Percentiles rank a stretch among this genome's conserved stretches.
These are phyloP conservation scores for Pyronema omphalodes DNA, from an alignment of 495 filamentous ascomycete genomes.

Conservation along the genomic window DNA sequence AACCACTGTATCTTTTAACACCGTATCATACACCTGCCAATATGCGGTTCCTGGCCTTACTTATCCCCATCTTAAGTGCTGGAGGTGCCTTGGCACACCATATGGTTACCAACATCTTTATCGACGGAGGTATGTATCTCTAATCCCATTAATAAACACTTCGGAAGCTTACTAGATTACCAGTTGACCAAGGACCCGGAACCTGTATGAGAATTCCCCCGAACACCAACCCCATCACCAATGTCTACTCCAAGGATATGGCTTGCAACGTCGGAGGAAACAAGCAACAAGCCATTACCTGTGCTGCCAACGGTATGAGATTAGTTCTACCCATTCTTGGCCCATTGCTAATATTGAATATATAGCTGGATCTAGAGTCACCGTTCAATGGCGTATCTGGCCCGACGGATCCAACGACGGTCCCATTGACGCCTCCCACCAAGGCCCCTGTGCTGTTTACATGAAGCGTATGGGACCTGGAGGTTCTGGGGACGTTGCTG, in stretches of 20 bases:
- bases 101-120: slow-evolving; percentile 44
- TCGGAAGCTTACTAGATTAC: too few species aligned
- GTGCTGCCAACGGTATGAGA: slow-evolving; percentile 9
- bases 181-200: slow-evolving; percentile 44
- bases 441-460: slow-evolving; percentile 55
- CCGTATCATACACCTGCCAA: too few species aligned
- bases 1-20: too few species aligned
- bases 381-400: slow-evolving; percentile 43
- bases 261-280: slow-evolving; percentile 35
- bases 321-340: neutral
- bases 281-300: slow-evolving; percentile 5
- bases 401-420: slow-evolving; percentile 37
- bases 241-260: slow-evolving; percentile 41
- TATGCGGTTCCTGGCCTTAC: too few species aligned
- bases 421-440: slow-evolving; percentile 42
- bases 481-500: neutral
- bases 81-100: slow-evolving; percentile 36
- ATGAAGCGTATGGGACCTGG: slow-evolving; percentile 34
- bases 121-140: slow-evolving; percentile 30
- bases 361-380: slow-evolving; percentile 33
- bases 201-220: slow-evolving; percentile 50
- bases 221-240: slow-evolving; percentile 36
- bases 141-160: too few species aligned
- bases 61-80: neutral
- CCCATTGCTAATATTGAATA: neutral